These are phyloP conservation scores for Blastobotrys buckinghamii DNA, from an alignment of 1,139 yeast genomes.

Conservation along the genomic window DNA sequence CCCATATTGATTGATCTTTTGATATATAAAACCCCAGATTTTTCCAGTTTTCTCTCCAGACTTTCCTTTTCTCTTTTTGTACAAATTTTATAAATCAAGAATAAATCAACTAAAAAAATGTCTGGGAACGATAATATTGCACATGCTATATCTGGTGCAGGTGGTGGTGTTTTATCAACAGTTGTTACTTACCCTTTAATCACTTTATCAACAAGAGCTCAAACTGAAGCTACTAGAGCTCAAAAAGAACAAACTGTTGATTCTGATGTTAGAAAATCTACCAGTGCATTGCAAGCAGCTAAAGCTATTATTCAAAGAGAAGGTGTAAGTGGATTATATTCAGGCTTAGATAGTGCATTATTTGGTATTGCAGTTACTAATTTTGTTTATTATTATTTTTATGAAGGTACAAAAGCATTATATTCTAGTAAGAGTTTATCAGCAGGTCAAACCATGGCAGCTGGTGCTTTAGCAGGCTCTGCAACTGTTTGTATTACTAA, in stretches of 20 bases:
- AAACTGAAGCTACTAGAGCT: slow-evolving; percentile 49
- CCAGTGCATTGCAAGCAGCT: slow-evolving; percentile 34
- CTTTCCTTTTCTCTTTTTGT: neutral
- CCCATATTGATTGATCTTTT: neutral
- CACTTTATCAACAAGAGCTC: slow-evolving; percentile 79
- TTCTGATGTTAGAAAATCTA: slow-evolving; percentile 24
- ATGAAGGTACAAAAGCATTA: slow-evolving; percentile 60
- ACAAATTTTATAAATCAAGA: neutral
- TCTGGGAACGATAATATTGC: slow-evolving; percentile 42
- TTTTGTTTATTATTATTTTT: slow-evolving; percentile 85
- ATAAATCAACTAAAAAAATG: neutral
- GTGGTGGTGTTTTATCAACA: slow-evolving; percentile 87
- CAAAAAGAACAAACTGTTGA: slow-evolving; percentile 26
- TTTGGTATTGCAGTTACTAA: slow-evolving; percentile 83
- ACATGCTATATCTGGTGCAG: slow-evolving; percentile 89
- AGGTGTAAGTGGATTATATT: slow-evolving; percentile 68
- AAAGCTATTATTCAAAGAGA: slow-evolving; percentile 50
- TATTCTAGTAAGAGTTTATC: slow-evolving; percentile 42
- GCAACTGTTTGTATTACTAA: slow-evolving; percentile 82
- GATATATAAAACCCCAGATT: neutral
- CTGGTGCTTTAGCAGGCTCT: slow-evolving; percentile 86
- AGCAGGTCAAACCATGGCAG: slow-evolving; percentile 65
- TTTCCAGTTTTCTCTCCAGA: neutral
- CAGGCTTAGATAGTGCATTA: slow-evolving; percentile 84
- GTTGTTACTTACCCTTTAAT: slow-evolving; percentile 81